Evolutionary conservation across 495 filamentous ascomycete species (phyloP).

Genomic region (Niebla homalea): DNA sequence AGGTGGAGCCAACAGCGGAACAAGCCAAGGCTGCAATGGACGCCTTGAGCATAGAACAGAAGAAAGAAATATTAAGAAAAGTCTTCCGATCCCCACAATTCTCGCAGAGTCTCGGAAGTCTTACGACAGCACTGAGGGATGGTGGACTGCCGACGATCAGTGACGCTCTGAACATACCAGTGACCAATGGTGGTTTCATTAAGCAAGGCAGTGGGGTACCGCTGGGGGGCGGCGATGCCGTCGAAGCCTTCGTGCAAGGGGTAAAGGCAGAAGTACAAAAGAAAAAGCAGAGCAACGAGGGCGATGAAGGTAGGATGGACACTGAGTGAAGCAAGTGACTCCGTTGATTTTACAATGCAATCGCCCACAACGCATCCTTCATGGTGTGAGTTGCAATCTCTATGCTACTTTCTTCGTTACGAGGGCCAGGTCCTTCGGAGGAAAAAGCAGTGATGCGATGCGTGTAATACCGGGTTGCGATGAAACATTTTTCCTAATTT

Average conservation of each 20-base stretch:
- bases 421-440: no score
- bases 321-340: constrained; percentile 30
- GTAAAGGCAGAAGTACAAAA: constrained; percentile 64
- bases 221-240: constrained; percentile 74
- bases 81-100: constrained; percentile 90
- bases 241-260: constrained; percentile 81
- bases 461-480: no score
- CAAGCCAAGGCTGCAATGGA: constrained; percentile 55
- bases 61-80: constrained; percentile 65
- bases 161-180: constrained; percentile 64
- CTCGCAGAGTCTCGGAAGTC: constrained; percentile 64
- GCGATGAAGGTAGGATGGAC: constrained; percentile 31
- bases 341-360: no score
- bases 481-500: no score
- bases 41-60: constrained; percentile 62
- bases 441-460: no score
- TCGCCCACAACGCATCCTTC: no score
- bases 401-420: no score
- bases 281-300: constrained; percentile 27
- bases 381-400: no score
- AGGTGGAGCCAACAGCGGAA: constrained; percentile 51
- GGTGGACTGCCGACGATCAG: constrained; percentile 85
- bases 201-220: constrained; percentile 57
- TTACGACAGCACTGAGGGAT: constrained; percentile 80
- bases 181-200: constrained; percentile 73